Evolutionary conservation across 75 land plant genomes (phyloP), one percentile per base, ranked within the genome.

Genomic region (Selaginella moellendorffii): DNA sequence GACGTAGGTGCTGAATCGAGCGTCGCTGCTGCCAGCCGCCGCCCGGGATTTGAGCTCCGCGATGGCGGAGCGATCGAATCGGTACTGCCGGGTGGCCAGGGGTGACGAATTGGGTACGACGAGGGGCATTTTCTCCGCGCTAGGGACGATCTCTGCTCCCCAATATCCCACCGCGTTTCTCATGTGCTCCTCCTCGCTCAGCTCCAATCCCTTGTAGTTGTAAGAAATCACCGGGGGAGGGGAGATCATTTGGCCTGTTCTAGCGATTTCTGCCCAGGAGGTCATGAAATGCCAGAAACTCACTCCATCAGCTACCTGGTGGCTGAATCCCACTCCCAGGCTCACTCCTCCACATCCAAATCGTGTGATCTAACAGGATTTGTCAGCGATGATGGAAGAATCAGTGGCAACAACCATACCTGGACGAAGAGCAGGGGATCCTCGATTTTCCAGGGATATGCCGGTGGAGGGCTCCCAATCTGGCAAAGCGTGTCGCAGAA

Each of bases 221-320:
- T 36, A 36, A 5, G 46, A 36, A 14, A 36, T 36, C 46, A 5
- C 46, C 14, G 46, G 46, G 46, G 14, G 46, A 5, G 21, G 5
- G 25, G 17, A 9, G n/a, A 21, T 8, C 51, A 46, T 46, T 8
- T 56, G 19, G 8, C 59, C 21, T 19, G 17, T 24, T 24, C 59
- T 56, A 2, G 59, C 59, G n/a, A 25, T 9, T 19, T 56, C 59
- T 9, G 59, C 21, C 59, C 59, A 56, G 25, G 59, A 56, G 19
- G 19, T 56, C 8, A 56, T 56, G 24, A 56, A 56, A 25, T 56
- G 59, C 59, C 59, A 56, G 9, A 21, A 2, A 21, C 17, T 8
- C 9, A 25, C 23, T 19, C 59, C 59, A 56, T 56, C 59, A 2
- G n/a, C 59, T 24, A 56, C 24, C 59, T 56, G 59, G 59, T 56